A percentile compares a stretch with the other conserved stretches of the same genome.
phyloP scores from a whole-genome alignment of 768 basidiomycete genomes.

The Suillus variegatus region DNA sequence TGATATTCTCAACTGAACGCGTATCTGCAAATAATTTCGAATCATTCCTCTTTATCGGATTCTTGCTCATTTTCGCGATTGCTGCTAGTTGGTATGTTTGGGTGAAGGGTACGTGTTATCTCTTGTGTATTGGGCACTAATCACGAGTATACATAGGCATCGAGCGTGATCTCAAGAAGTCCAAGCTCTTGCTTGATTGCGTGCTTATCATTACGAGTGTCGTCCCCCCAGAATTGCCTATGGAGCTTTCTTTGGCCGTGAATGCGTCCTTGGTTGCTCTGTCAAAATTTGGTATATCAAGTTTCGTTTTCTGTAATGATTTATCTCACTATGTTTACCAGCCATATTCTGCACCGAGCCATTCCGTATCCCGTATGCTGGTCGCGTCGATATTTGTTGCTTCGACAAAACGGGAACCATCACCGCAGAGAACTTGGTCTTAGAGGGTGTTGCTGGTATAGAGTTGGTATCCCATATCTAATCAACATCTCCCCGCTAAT shows the following conservation, averaged over 20 bases:
- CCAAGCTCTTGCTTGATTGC: constrained; percentile 92
- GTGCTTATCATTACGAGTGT: constrained; percentile 96
- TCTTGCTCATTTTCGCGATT: constrained; percentile 95
- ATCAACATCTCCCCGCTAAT: constrained; percentile 2
- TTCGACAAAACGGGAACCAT: constrained; percentile 99
- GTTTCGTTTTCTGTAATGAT: neutral
- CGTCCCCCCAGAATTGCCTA: constrained; percentile 96
- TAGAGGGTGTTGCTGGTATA: constrained; percentile 92
- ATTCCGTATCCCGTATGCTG: constrained; percentile 95
- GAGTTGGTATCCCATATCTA: constrained; percentile 56
- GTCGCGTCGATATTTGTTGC: constrained; percentile 96
- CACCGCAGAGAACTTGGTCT: constrained; percentile 91
- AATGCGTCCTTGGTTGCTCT: constrained; percentile 93
- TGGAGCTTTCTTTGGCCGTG: constrained; percentile 96
- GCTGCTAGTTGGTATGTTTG: constrained; percentile 99
- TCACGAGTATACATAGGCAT: constrained; percentile 54
- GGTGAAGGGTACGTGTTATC: constrained; percentile 73
- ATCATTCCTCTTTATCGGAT: constrained; percentile 96
- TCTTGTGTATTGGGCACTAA: neutral
- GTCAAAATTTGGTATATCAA: constrained; percentile 80
- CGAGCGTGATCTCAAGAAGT: constrained; percentile 90
- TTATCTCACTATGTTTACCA: constrained; percentile 30
- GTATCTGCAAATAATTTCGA: constrained; percentile 96
- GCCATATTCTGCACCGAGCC: constrained; percentile 99
- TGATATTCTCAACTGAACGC: constrained; percentile 98